These are phyloP conservation scores for Straminergon stramineum DNA, from an alignment of 225 moss, liverwort and hornwort genomes.

Conservation along the genomic window DNA sequence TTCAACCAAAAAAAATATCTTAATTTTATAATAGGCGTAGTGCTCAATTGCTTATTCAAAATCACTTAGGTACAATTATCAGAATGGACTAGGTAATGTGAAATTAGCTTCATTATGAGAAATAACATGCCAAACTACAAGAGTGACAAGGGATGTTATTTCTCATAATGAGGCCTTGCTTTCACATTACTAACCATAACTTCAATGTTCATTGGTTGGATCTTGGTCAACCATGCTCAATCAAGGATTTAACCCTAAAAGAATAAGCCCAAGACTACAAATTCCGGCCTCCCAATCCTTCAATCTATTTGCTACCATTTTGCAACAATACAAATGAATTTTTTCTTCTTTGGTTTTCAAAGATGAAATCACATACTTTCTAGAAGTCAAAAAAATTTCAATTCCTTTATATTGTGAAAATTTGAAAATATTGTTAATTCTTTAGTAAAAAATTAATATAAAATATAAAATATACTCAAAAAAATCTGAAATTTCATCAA, in stretches of 20 bases:
- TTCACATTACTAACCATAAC: not conserved
- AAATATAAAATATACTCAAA: not conserved
- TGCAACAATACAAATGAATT: not conserved
- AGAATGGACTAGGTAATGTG: no score
- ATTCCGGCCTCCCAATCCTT: not conserved
- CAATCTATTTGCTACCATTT: not conserved
- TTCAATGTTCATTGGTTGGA: not conserved
- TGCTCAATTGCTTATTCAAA: not conserved
- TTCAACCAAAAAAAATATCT: not conserved
- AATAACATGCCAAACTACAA: accelerated
- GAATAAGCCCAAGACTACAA: accelerated
- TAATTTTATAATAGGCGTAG: not conserved
- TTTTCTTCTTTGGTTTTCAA: accelerated
- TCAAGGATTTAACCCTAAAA: not conserved
- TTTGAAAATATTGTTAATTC: no score
- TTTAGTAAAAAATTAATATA: not conserved
- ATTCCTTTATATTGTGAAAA: not conserved
- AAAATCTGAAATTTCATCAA: no score
- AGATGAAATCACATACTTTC: not conserved
- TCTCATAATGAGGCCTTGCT: not conserved
- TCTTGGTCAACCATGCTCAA: not conserved
- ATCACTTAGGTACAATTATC: not conserved
- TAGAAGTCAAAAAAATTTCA: not conserved
- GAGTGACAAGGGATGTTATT: not conserved
- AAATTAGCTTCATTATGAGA: not conserved